A percentile compares a stretch with the other conserved stretches of the same genome.
These are phyloP conservation scores for Puccinia brachypodii DNA, from an alignment of 1,284 basidiomycete genomes.

Conservation along the genomic window DNA sequence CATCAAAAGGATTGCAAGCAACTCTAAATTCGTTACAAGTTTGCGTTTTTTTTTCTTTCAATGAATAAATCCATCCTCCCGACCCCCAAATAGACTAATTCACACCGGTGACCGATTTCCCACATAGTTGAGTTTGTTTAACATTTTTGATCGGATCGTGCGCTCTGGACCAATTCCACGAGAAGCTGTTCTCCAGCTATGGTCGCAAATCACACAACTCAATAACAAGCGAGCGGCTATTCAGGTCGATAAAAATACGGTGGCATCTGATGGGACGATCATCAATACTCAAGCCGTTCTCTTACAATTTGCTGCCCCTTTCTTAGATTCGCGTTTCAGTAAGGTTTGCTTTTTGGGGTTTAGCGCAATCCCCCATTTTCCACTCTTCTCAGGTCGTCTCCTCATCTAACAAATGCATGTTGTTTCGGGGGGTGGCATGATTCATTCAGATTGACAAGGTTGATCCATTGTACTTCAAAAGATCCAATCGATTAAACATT, in stretches of 20 bases:
- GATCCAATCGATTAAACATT: slow-evolving; percentile 70
- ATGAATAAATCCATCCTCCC: not conserved
- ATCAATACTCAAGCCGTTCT: slow-evolving; percentile 81
- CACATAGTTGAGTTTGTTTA: slow-evolving; percentile 73
- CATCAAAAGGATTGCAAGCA: slow-evolving; percentile 75
- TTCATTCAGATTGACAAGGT: slow-evolving; percentile 77
- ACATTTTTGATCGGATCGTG: slow-evolving; percentile 83
- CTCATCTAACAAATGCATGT: not conserved
- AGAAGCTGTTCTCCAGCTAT: slow-evolving; percentile 81
- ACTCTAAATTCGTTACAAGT: slow-evolving; percentile 80
- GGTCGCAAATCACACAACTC: slow-evolving; percentile 70
- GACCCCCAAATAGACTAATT: too few relatives aligned
- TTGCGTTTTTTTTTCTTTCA: not conserved
- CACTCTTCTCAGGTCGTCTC: not conserved
- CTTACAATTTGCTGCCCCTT: slow-evolving; percentile 87
- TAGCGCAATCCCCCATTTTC: not conserved
- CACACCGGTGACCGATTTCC: slow-evolving; percentile 50
- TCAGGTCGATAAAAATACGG: slow-evolving; percentile 81
- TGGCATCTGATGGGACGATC: slow-evolving; percentile 90
- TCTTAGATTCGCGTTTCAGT: slow-evolving; percentile 85
- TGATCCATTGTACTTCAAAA: slow-evolving; percentile 76
- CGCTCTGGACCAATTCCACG: slow-evolving; percentile 75
- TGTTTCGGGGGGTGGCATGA: slow-evolving; percentile 13
- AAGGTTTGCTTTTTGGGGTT: slow-evolving; percentile 65
- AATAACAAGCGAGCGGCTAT: slow-evolving; percentile 86